Evolutionary conservation across 148 eudicot genomes (phyloP), one percentile per base, ranked within the genome.

Genomic region (Persicaria tinctoria): DNA sequence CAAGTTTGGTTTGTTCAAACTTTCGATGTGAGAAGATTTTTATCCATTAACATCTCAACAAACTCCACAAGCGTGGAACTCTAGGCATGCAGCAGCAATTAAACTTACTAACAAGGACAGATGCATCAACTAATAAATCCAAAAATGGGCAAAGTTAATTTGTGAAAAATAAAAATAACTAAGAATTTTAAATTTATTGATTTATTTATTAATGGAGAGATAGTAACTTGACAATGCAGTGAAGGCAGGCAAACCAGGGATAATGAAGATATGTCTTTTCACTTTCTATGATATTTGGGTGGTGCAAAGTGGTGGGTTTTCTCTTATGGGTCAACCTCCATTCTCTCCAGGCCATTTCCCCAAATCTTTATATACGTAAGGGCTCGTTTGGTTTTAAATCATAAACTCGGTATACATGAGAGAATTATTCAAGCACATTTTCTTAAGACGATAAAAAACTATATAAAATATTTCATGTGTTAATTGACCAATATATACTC

Each of bases 321-420:
- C 46, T 64, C 70, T 41, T 12, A 64, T 64, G 70, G 70, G n/a
- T 64, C 47, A 74, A 5, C 98, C 98, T 74, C 89, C 92, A 18
- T 89, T 89, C 73, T 89, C 96, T 87, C 91, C 98, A 48, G 96
- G 86, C 74, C 91, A 93, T 77, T 93, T 89, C 14, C 96, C 98
- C 55, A 93, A 86, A 45, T 93, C 98, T 60, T 10, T 60, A 20
- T 60, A 32, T 32, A 32, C 41, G 3, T 32, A 32, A 32, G 41
- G 41, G 2, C 41, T 32, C 41, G 41, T 32, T 32, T 32, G 41
- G 41, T 32, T 32, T 32, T 0, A 32, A 32, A 32, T 32, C 41
- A 32, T 23, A 23, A 23, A 23, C 27, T 23, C 27, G 27, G 27
- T 23, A 23, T 23, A 23, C 27, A 23, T 1, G 27, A 23, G 27